Conservation (phyloP, 2,329 filamentous ascomycete species). For the Pseudogymnoascus sp. region DNA sequence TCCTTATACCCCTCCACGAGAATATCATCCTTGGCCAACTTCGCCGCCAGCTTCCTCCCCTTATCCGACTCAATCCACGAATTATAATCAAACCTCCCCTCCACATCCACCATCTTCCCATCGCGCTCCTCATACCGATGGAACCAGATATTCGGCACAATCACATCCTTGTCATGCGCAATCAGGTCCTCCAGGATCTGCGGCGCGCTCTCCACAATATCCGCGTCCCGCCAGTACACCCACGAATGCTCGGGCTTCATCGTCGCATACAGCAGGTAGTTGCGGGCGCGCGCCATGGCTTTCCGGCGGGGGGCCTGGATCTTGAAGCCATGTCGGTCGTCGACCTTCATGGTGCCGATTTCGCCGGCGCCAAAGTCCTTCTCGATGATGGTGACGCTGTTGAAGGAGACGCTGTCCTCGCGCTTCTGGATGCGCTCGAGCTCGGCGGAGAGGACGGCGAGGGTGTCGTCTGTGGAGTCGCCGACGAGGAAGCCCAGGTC, state of each 20-base stretch:
- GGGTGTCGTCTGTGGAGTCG: constrained; percentile 83
- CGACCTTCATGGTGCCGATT: constrained; percentile 57
- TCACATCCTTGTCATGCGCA: constrained; percentile 81
- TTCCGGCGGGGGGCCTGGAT: constrained; percentile 87
- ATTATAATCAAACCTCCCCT: constrained; percentile 98
- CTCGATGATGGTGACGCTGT: constrained; percentile 73
- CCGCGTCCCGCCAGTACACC: constrained; percentile 98
- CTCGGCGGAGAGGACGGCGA: constrained; percentile 77
- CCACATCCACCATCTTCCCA: constrained; percentile 70
- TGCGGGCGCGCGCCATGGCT: constrained; percentile 80
- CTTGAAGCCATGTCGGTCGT: constrained; percentile 75
- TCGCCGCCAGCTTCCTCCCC: constrained; percentile 63
- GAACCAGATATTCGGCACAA: constrained; percentile 98
- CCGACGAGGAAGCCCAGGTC: constrained; percentile 92
- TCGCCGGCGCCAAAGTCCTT: constrained; percentile 68
- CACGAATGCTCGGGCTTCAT: constrained; percentile 92
- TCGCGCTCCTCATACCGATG: constrained; percentile 60
- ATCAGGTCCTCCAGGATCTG: constrained; percentile 92
- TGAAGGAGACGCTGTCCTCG: constrained; percentile 73
- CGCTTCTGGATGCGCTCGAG: constrained; percentile 80
- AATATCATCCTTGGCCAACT: constrained; percentile 69
- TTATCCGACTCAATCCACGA: constrained; percentile 95
- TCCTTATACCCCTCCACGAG: constrained; percentile 94
- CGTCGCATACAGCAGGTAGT: constrained; percentile 78
- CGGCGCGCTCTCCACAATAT: constrained; percentile 83